These are phyloP conservation scores for Populus hybrid DNA, from an alignment of 441 rosid genomes.

Conservation along the genomic window DNA sequence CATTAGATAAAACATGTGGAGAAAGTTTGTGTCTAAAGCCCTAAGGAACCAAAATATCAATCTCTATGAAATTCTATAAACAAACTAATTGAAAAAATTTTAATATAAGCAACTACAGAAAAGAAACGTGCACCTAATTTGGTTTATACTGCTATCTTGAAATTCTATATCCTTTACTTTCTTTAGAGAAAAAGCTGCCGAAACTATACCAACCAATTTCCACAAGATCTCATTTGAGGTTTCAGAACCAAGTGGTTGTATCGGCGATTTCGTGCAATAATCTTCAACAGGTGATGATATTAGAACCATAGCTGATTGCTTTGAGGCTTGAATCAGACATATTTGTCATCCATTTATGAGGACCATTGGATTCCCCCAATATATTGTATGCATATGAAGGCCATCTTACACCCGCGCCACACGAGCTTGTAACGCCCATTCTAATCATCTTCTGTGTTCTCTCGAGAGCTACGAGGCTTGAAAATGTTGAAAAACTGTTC, in stretches of 20 bases:
- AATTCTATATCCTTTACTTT: not conserved
- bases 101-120: not conserved
- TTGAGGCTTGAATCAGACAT: constrained; percentile 73
- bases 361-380: constrained; percentile 55
- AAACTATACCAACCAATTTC: not conserved
- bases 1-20: too few relatives aligned
- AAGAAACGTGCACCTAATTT: constrained; percentile 12
- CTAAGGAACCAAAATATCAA: not conserved
- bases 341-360: constrained; percentile 81
- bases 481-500: constrained; percentile 92
- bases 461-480: constrained; percentile 82
- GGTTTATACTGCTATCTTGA: constrained; percentile 10
- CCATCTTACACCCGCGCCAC: constrained; percentile 57
- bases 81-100: not conserved
- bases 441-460: constrained; percentile 77
- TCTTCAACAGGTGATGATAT: constrained; percentile 57
- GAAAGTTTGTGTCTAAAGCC: too few relatives aligned
- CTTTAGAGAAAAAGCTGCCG: constrained; percentile 10
- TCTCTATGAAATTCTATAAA: not conserved
- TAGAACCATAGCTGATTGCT: constrained; percentile 86
- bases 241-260: not conserved
- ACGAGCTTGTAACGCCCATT: constrained; percentile 54
- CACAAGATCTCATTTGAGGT: not conserved
- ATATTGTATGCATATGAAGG: constrained; percentile 88
- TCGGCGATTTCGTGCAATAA: not conserved